Conservation (phyloP, 169 alveolate species). For the Eimeria necatrix region DNA sequence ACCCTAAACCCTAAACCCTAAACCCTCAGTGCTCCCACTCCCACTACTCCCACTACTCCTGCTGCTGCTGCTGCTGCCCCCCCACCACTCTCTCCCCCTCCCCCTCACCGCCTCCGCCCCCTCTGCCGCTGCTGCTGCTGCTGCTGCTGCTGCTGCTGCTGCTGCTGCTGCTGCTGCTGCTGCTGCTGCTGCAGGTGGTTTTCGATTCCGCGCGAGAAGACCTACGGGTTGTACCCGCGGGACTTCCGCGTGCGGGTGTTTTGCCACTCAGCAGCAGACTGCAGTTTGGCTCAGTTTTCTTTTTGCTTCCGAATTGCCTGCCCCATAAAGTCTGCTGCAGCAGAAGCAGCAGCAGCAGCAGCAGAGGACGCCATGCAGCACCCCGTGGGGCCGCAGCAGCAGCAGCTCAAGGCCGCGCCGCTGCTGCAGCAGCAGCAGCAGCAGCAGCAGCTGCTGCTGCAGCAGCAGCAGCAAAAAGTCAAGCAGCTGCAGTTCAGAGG, state of each 20-base stretch:
- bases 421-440: slow-evolving; percentile 3
- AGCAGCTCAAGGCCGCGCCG: not conserved
- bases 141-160: not conserved
- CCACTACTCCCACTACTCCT: not conserved
- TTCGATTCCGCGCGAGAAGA: slow-evolving; percentile 2
- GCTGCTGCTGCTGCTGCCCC: slow-evolving; percentile 49
- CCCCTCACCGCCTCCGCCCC: not conserved
- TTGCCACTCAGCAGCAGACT: slow-evolving; percentile 38
- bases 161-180: slow-evolving; percentile 40
- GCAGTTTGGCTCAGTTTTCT: not conserved
- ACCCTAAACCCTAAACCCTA: not conserved
- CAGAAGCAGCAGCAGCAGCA: slow-evolving; percentile 35
- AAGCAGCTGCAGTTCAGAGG: slow-evolving; percentile 26
- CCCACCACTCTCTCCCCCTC: not conserved
- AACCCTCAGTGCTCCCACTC: too few relatives aligned
- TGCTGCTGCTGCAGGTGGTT: slow-evolving; percentile 11
- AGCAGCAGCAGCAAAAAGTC: not conserved
- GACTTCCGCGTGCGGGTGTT: not conserved
- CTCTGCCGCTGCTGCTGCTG: slow-evolving; percentile 31
- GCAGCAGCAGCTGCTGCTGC: not conserved
- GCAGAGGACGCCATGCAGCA: not conserved
- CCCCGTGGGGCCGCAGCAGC: slow-evolving; percentile 39
- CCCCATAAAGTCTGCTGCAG: not conserved
- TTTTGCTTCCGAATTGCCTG: slow-evolving; percentile 17
- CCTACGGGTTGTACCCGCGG: not conserved